Percentiles rank a stretch among this genome's conserved stretches.
Conservation (phyloP, 75 land plant species). For the Picea glauca region DNA sequence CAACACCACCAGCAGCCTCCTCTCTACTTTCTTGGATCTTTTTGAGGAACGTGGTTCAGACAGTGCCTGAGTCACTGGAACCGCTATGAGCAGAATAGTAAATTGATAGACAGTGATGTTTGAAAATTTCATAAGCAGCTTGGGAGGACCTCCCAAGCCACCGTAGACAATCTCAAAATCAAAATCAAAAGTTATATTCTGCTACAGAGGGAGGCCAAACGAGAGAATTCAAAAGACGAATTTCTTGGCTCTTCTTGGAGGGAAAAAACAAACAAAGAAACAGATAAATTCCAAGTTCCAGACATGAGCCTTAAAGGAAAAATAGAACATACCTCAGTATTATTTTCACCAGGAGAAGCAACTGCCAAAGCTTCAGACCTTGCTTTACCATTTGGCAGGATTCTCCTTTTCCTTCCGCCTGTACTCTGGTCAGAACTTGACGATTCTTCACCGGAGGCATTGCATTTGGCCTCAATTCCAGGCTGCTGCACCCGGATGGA, state of each 20-base stretch:
- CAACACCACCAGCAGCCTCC: neutral
- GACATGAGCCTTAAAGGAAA: neutral
- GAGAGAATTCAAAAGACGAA: neutral
- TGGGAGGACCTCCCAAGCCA: neutral
- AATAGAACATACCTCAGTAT: constrained; percentile 24
- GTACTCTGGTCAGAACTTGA: constrained; percentile 46
- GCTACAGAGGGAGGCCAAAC: no score
- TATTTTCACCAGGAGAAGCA: constrained; percentile 15
- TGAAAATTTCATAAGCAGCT: no score
- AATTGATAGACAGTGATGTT: no score
- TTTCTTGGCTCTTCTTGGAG: neutral
- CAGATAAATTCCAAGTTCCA: neutral
- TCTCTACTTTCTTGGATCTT: no score
- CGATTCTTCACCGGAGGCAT: constrained; percentile 46
- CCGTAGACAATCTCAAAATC: no score
- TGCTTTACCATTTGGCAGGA: constrained; percentile 30
- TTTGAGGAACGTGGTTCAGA: no score
- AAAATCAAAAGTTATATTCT: neutral
- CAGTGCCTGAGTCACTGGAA: no score
- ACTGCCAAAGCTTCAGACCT: constrained; percentile 16
- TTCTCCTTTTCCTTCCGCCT: constrained; percentile 48
- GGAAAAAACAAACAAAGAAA: neutral
- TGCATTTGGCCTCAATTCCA: constrained; percentile 26
- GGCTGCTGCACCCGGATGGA: neutral
- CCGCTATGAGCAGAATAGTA: no score